These are phyloP conservation scores for Emericellopsis atlantica DNA, from an alignment of 2,329 filamentous ascomycete species.

Conservation along the genomic window DNA sequence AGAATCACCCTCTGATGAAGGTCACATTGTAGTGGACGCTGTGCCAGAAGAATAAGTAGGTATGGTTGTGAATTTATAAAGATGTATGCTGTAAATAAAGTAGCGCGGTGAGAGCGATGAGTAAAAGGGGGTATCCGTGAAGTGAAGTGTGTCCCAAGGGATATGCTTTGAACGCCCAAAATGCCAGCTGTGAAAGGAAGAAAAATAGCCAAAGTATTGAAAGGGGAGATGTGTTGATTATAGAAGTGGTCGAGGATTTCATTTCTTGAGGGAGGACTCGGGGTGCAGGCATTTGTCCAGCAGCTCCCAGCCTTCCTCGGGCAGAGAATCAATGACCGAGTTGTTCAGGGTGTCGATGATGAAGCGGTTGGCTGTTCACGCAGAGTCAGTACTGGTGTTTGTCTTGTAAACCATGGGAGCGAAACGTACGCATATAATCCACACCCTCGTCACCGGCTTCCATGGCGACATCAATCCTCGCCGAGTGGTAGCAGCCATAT, in stretches of 20 bases:
- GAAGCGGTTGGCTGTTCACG: conserved; percentile 19
- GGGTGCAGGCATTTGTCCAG: conserved; percentile 15
- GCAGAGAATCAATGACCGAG: conserved; percentile 19
- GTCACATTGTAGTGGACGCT: conserved; percentile 1
- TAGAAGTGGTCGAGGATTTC: background rate
- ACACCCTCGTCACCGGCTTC: conserved; percentile 24
- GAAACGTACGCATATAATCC: conserved; percentile 29
- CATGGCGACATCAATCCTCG: conserved; percentile 32
- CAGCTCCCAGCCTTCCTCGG: conserved; percentile 20
- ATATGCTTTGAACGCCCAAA: no score
- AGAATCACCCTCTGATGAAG: conserved; percentile 23
- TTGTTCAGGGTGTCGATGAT: conserved; percentile 26
- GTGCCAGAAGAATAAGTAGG: no score
- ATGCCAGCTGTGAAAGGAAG: no score
- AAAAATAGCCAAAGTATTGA: no score
- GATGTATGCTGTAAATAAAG: background rate
- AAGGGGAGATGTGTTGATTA: background rate
- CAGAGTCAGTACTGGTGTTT: conserved; percentile 2
- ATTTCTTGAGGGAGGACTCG: background rate
- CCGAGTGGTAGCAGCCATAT: conserved; percentile 36
- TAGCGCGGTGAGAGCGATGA: background rate
- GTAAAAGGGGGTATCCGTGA: background rate
- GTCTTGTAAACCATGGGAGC: no score
- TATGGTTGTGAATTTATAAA: no score
- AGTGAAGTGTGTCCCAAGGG: no score